These are phyloP conservation scores for Penicillium aurantiogriseum DNA, from an alignment of 2,329 filamentous ascomycete genomes.

Conservation along the genomic window DNA sequence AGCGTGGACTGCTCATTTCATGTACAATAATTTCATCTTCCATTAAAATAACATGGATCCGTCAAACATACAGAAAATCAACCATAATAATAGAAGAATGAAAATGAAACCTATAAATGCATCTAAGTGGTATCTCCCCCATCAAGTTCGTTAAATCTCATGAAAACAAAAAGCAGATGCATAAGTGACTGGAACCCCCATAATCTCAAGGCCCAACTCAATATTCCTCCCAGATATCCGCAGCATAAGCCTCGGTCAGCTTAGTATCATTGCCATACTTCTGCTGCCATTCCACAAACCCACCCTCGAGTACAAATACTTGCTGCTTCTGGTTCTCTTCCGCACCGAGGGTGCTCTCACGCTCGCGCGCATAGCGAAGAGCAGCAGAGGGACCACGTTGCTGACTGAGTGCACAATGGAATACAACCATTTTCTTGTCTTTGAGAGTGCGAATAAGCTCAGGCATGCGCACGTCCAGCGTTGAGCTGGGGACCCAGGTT, in stretches of 20 bases:
- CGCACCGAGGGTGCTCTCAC: constrained; percentile 53
- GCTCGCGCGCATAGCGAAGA: constrained; percentile 67
- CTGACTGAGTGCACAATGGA: constrained; percentile 91
- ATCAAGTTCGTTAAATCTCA: constrained; percentile 5
- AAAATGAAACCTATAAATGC: neutral
- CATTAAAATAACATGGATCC: neutral
- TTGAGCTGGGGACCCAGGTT: constrained; percentile 69
- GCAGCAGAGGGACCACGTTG: constrained; percentile 85
- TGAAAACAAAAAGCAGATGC: constrained; percentile 7
- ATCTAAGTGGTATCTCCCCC: constrained; percentile 16
- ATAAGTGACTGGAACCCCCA: neutral
- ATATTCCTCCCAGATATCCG: constrained; percentile 75
- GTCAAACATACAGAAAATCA: neutral
- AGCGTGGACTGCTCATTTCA: neutral
- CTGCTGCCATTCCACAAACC: constrained; percentile 89
- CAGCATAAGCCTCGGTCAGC: constrained; percentile 79
- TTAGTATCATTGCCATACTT: constrained; percentile 70
- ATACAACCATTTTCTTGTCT: constrained; percentile 80
- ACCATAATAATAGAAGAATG: neutral
- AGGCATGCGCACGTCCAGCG: constrained; percentile 73
- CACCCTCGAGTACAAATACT: constrained; percentile 77
- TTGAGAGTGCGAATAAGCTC: constrained; percentile 76
- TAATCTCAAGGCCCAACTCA: constrained; percentile 13
- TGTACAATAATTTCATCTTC: constrained; percentile 1
- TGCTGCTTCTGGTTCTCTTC: constrained; percentile 58